Conservation (phyloP, 1,139 yeast genomes). For the Taiozyma sp. region DNA sequence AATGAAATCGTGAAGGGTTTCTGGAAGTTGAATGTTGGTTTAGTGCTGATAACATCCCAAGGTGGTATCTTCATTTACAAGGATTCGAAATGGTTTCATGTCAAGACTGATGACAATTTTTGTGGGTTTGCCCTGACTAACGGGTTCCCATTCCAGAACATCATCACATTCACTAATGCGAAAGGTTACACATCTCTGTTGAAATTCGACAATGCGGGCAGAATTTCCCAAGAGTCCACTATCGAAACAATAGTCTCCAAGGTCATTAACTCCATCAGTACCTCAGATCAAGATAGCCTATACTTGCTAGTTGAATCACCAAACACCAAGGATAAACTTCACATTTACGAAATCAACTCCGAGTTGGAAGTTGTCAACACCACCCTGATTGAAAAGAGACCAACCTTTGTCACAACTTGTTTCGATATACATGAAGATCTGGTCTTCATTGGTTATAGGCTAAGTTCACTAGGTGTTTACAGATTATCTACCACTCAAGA, state of each 20-base stretch:
- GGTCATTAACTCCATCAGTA: constrained; percentile 46
- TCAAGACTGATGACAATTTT: constrained; percentile 31
- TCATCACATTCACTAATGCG: constrained; percentile 45
- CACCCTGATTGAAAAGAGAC: constrained; percentile 29
- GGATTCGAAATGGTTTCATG: constrained; percentile 30
- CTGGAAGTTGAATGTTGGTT: constrained; percentile 37
- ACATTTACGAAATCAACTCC: constrained; percentile 35
- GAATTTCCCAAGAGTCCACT: constrained; percentile 10
- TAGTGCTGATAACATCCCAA: constrained; percentile 56
- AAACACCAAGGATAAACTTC: constrained; percentile 52
- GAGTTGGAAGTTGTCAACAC: constrained; percentile 23
- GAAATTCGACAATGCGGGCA: constrained; percentile 31
- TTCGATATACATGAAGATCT: constrained; percentile 37
- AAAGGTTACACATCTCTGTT: constrained; percentile 47
- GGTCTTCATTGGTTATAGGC: constrained; percentile 66
- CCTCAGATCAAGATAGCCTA: constrained; percentile 24
- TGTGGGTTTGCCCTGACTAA: constrained; percentile 46
- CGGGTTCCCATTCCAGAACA: constrained; percentile 36
- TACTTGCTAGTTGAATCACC: constrained; percentile 59
- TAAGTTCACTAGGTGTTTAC: constrained; percentile 59
- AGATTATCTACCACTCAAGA: constrained; percentile 28
- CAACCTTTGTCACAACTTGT: constrained; percentile 57
- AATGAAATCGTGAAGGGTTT: constrained; percentile 63
- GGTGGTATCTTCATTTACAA: constrained; percentile 45
- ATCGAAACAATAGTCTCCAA: constrained; percentile 33